These are phyloP conservation scores for Asterella californica DNA, from an alignment of 225 moss, liverwort and hornwort genomes.

Conservation along the genomic window DNA sequence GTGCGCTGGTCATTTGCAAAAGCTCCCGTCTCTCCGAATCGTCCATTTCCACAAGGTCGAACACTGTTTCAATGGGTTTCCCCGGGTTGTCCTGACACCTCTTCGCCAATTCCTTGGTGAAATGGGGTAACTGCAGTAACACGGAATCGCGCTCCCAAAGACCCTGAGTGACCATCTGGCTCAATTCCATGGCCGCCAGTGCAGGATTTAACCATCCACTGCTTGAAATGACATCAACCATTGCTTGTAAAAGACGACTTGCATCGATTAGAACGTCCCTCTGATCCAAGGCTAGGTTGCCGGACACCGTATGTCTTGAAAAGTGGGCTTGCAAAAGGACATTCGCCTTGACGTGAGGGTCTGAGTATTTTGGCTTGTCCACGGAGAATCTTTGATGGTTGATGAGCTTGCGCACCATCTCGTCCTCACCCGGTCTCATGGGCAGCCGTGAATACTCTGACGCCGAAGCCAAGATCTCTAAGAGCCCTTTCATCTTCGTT, in stretches of 20 bases:
- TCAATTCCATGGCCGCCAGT: slow-evolving; percentile 88
- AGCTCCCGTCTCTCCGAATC: slow-evolving; percentile 79
- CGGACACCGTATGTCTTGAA: slow-evolving; percentile 63
- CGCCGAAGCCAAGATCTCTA: slow-evolving; percentile 86
- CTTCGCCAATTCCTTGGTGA: slow-evolving; percentile 80
- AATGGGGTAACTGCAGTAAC: slow-evolving; percentile 84
- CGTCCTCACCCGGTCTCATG: slow-evolving; percentile 95
- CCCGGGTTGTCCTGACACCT: slow-evolving; percentile 81
- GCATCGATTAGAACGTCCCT: slow-evolving; percentile 78
- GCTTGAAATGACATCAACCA: slow-evolving; percentile 94
- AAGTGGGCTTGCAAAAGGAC: slow-evolving; percentile 88
- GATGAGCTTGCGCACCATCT: slow-evolving; percentile 73
- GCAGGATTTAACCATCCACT: slow-evolving; percentile 96
- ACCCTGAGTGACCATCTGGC: slow-evolving; percentile 93
- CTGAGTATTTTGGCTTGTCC: slow-evolving; percentile 84
- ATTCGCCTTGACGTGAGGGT: slow-evolving; percentile 86
- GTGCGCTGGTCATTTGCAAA: slow-evolving; percentile 73
- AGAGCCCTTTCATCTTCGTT: slow-evolving; percentile 83
- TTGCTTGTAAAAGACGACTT: slow-evolving; percentile 82
- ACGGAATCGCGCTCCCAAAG: slow-evolving; percentile 94
- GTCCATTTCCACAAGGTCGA: slow-evolving; percentile 94
- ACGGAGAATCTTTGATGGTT: slow-evolving; percentile 89
- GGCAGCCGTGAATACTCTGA: slow-evolving; percentile 81
- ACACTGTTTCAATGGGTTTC: slow-evolving; percentile 81
- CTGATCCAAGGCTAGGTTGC: slow-evolving; percentile 84